A percentile compares a stretch with the other conserved stretches of the same genome.
These are phyloP conservation scores for Trypanosoma rangeli DNA, from an alignment of 208 protist species.

Conservation along the genomic window DNA sequence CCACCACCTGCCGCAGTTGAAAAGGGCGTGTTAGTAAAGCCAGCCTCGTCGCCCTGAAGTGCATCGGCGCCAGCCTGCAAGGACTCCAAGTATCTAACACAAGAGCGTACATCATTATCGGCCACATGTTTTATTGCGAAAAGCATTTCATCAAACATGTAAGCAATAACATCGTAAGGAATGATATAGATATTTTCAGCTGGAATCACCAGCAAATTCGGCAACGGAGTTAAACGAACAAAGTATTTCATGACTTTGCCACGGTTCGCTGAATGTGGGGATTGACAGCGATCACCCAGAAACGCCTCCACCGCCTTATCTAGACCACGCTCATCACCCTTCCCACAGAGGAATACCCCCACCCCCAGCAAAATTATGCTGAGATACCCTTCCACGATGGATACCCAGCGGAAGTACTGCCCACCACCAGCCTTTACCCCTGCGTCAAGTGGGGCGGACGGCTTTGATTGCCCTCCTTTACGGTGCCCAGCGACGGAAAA, in stretches of 20 bases:
- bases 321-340: constrained; percentile 63
- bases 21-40: background rate
- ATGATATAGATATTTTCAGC: constrained; percentile 63
- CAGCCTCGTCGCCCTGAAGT: constrained; percentile 13
- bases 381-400: constrained; percentile 61
- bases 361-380: constrained; percentile 65
- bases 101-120: constrained; percentile 72
- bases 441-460: constrained; percentile 6
- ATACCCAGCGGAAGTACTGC: constrained; percentile 33
- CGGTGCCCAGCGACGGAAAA: constrained; percentile 14
- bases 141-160: constrained; percentile 87
- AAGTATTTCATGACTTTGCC: constrained; percentile 81
- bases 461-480: constrained; percentile 7
- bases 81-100: constrained; percentile 57
- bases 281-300: constrained; percentile 47
- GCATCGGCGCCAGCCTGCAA: constrained; percentile 30
- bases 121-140: constrained; percentile 61
- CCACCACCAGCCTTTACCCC: constrained; percentile 1
- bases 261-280: constrained; percentile 29
- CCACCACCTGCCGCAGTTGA: background rate
- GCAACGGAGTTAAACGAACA: constrained; percentile 67
- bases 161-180: constrained; percentile 78
- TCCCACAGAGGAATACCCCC: constrained; percentile 61
- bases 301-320: constrained; percentile 80
- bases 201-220: constrained; percentile 53